These are phyloP conservation scores for Orychophragmus violaceus DNA, from an alignment of 345 rosid species.

Conservation along the genomic window DNA sequence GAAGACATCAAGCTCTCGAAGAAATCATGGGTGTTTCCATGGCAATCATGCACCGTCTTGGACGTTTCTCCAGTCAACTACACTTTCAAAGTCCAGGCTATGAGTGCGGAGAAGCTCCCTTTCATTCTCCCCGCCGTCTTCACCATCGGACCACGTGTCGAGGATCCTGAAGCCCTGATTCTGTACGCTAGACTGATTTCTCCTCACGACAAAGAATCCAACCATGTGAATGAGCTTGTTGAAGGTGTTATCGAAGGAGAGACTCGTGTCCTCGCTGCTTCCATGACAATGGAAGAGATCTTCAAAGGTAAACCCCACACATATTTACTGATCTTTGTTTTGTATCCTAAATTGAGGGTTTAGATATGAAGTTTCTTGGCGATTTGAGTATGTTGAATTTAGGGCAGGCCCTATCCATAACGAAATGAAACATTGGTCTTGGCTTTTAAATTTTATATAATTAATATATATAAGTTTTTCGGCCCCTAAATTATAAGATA, in stretches of 20 bases:
- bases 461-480: too few species aligned
- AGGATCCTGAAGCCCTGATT: slow-evolving; percentile 42
- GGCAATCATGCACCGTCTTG: slow-evolving; percentile 48
- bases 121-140: slow-evolving; percentile 66
- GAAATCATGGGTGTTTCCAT: slow-evolving; percentile 60
- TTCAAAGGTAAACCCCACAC: slow-evolving; percentile 40
- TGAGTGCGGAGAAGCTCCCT: slow-evolving; percentile 88
- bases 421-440: too few species aligned
- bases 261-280: slow-evolving; percentile 76
- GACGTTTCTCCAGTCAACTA: slow-evolving; percentile 73
- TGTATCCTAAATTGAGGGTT: too few species aligned
- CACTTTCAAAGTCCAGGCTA: slow-evolving; percentile 80
- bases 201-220: slow-evolving; percentile 54
- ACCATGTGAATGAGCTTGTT: slow-evolving; percentile 68
- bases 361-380: too few species aligned
- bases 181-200: slow-evolving; percentile 62
- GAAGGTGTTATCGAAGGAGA: slow-evolving; percentile 82
- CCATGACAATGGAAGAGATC: slow-evolving; percentile 84
- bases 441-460: too few species aligned
- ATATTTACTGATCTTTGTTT: too few species aligned
- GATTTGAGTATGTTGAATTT: not conserved
- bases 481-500: too few species aligned
- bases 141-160: slow-evolving; percentile 67
- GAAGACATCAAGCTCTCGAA: slow-evolving; percentile 54
- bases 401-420: too few species aligned